Conservation (phyloP, 2,329 filamentous ascomycete genomes). For the Xylariaceae sp. region DNA sequence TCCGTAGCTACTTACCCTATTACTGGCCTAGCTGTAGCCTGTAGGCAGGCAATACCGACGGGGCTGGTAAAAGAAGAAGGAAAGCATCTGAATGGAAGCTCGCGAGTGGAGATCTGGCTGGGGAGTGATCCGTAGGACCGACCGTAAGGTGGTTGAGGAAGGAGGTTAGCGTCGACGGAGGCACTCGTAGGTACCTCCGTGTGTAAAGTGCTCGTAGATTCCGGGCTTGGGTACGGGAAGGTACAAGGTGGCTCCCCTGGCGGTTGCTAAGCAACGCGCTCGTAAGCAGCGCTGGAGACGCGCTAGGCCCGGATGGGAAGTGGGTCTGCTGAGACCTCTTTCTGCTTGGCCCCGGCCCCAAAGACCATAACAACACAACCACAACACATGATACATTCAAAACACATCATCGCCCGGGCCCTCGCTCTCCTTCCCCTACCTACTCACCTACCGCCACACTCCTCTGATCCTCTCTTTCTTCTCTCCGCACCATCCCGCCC, state of each 20-base stretch:
- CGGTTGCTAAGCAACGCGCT: constrained; percentile 28
- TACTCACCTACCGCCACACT: constrained; percentile 4
- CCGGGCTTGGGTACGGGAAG: background rate
- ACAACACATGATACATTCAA: constrained; percentile 28
- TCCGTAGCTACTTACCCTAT: too few species aligned
- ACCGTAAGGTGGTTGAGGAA: background rate
- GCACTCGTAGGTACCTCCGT: background rate
- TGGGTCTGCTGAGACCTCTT: constrained; percentile 26
- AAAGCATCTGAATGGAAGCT: too few species aligned
- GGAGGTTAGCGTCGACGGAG: background rate
- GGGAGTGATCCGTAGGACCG: background rate
- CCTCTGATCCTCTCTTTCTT: background rate
- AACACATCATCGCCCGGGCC: constrained; percentile 29
- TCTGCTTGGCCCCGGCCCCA: constrained; percentile 21
- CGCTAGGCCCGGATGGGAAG: constrained; percentile 20
- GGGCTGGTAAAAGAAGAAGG: too few species aligned
- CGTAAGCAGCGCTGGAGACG: constrained; percentile 18
- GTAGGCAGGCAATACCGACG: too few species aligned
- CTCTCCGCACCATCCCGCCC: constrained; percentile 3
- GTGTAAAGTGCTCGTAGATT: background rate
- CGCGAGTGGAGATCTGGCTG: too few species aligned
- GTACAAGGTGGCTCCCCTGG: background rate
- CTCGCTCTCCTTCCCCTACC: constrained; percentile 11
- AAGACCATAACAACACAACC: constrained; percentile 28
- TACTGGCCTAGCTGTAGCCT: too few species aligned